Percentiles rank a stretch among this genome's conserved stretches.
These are phyloP conservation scores for Amanita polypyramis DNA, from an alignment of 768 basidiomycete genomes.

Conservation along the genomic window DNA sequence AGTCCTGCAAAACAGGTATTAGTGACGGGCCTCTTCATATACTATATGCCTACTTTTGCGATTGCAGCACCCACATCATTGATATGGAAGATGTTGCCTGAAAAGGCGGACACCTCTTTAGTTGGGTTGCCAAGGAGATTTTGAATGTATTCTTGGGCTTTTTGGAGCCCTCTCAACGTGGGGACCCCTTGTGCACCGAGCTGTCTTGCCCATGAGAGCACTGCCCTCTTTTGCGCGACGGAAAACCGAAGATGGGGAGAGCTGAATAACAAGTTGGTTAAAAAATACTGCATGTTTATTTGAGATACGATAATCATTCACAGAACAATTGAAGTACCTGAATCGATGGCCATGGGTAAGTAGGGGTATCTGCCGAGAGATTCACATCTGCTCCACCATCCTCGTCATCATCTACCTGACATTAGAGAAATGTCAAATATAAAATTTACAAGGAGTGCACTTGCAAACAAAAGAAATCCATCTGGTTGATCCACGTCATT, in stretches of 20 bases:
- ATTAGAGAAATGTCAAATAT: background rate
- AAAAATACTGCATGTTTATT: background rate
- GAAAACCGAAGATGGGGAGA: conserved; percentile 5
- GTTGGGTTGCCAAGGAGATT: conserved; percentile 3
- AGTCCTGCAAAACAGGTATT: conserved; percentile 4
- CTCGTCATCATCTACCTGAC: background rate
- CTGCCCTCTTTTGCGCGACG: conserved; percentile 2
- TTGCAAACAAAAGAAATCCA: background rate
- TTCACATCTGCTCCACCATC: background rate
- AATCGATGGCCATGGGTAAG: conserved; percentile 7
- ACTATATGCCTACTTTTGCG: background rate
- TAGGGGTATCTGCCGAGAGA: background rate
- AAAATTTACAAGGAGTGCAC: background rate
- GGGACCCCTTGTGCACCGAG: conserved; percentile 1
- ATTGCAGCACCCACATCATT: conserved; percentile 4
- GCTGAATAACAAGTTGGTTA: conserved; percentile 4
- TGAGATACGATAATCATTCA: background rate
- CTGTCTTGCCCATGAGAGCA: conserved; percentile 5
- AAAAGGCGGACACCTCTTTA: background rate
- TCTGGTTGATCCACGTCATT: background rate
- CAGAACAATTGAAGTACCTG: background rate
- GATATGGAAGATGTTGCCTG: conserved; percentile 6
- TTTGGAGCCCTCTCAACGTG: background rate
- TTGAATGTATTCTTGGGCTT: background rate
- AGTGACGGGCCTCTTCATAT: background rate